Evolutionary conservation across 345 rosid species (phyloP), one percentile per base, ranked within the genome.

Genomic region (Arabis hirsuta): DNA sequence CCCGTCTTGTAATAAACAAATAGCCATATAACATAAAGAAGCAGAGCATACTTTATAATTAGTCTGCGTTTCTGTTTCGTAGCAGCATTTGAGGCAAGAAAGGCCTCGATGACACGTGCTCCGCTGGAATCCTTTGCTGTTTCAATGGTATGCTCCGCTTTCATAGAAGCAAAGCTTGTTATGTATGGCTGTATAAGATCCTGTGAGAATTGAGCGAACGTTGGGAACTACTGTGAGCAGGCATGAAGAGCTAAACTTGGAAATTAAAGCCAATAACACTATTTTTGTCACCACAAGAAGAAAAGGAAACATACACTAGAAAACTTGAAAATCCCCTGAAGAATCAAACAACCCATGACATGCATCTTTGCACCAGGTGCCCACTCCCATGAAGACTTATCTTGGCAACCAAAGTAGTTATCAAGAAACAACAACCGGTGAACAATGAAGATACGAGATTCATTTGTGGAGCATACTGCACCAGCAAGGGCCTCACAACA

Each of bases 21-120:
- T 50, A 29, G 36, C 43, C 63, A 70, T 67, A 42, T 16, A 62
- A 39, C 54, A 72, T 45, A 72, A 36, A 73, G 55, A 61, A 39
- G 64, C 45, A 69, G 11, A 24, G 70, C 96, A 55, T 90, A 93
- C 96, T 90, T 95, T 55, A 71, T 72, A 50, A 91, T 82, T 66
- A 91, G 67, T 81, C 86, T 83, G 53, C 84, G 86, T 73, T 91
- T 95, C 76, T 81, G 91, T 55, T 95, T 95, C 12, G 70, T 78
- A 65, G 96, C 84, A 77, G 88, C 89, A 70, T 82, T 77, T 56
- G 96, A 87, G 73, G 71, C 81, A 64, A 91, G 90, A 84, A 87
- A 91, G 36, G 92, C 92, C 82, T 95, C 99, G 46, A 95, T 84
- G 46, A 83, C 94, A 56, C 84, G 90, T n/a, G 96, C 90, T 62